Evolutionary conservation across 2,329 filamentous ascomycete genomes (phyloP), one percentile per base, ranked within the genome.

Genomic region (Exophiala sp.): DNA sequence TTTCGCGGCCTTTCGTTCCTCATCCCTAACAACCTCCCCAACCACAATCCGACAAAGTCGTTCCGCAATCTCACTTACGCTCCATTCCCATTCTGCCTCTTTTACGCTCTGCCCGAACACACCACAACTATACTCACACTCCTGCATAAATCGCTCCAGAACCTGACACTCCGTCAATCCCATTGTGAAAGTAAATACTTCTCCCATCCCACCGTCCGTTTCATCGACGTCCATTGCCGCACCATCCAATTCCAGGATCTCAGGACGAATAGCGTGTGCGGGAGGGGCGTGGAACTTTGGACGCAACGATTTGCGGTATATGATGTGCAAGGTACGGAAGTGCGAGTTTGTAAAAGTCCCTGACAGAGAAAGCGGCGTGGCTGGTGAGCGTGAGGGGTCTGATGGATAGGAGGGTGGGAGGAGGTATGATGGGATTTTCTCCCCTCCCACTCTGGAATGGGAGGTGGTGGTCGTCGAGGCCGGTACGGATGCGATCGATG

Each of bases 161-260:
- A 65, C 63, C n/a, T 48, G 48, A 32, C 47, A 57, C 39, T 63
- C 59, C 2, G 32, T 47, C 10, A 47, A 47, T 2, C 55, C 58
- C 5, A 64, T 44, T 5, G 49, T 58, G 50, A 58, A 64, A 12
- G 35, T 49, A 20, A 59, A 62, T 12, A 59, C 53, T 21, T 50
- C 43, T 24, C 53, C 55, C n/a, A 62, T 20, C 14, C 55, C 58
- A 24, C 48, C 32, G 9, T 38, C 43, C 24, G 41, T 54, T 52
- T 63, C 61, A 33, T 86, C 80, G 29, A 92, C 71, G 69, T 91
- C 87, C 47, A 79, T 71, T 69, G 92, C 91, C 87, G 32, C 43
- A 21, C 55, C 47, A 3, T 48, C 14, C 9, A 63, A 43, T 3
- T 43, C 46, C 4, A 42, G 46, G 34, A 63, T 48, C 5, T 53